A percentile compares a stretch with the other conserved stretches of the same genome.
Conservation (phyloP, 345 rosid genomes). For the Nephelium lappaceum region DNA sequence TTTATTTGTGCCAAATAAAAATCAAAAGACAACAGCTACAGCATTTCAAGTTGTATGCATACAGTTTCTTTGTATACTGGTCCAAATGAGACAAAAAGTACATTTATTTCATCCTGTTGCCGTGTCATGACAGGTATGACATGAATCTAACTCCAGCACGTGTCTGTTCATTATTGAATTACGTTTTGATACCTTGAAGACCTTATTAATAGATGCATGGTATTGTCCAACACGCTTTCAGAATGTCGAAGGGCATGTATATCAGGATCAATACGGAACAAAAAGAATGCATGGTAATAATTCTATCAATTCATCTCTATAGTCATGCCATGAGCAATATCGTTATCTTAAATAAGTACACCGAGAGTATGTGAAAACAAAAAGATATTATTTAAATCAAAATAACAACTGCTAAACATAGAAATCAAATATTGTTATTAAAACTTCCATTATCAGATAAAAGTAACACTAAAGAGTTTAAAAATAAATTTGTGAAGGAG, state of each 20-base stretch:
- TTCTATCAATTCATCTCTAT: not conserved
- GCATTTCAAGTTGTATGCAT: not conserved
- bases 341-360: not conserved
- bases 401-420: not conserved
- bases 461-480: not conserved
- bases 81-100: not conserved
- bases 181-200: not conserved
- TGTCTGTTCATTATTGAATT: not conserved
- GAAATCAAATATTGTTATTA: not conserved
- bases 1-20: not conserved
- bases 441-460: not conserved
- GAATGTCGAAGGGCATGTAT: not conserved
- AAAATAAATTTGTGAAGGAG: conserved; percentile 3
- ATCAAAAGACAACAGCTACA: not conserved
- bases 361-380: not conserved
- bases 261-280: not conserved
- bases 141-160: not conserved
- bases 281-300: not conserved
- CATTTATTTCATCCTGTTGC: not conserved
- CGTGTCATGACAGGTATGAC: not conserved
- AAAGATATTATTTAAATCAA: not conserved
- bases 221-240: not conserved
- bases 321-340: not conserved
- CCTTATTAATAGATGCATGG: not conserved
- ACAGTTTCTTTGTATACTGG: not conserved